phyloP scores from a whole-genome alignment of 768 basidiomycete genomes.

The Auriscalpium vulgare region DNA sequence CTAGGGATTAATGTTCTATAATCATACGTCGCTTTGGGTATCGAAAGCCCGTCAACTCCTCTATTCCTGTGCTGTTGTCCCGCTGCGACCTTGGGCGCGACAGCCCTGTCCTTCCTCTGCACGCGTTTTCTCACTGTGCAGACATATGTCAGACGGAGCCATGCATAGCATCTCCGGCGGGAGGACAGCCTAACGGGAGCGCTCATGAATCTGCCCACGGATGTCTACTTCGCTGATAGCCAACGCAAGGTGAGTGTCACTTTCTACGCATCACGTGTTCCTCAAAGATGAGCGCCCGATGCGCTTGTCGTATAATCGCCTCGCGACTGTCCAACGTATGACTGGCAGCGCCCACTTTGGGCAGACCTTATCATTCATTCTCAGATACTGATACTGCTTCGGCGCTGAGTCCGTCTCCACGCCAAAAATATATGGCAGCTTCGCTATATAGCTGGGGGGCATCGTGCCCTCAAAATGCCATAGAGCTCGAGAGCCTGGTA shows the following conservation, averaged over 20 bases:
- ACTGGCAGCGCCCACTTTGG: too few relatives aligned
- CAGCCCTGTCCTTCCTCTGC: too few relatives aligned
- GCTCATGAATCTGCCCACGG: background rate
- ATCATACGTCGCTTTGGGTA: background rate
- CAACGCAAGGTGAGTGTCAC: background rate
- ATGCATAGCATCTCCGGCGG: background rate
- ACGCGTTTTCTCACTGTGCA: too few relatives aligned
- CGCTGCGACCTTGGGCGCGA: too few relatives aligned
- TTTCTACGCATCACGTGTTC: background rate
- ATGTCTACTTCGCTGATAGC: background rate
- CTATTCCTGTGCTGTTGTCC: background rate
- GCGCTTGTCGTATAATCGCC: background rate
- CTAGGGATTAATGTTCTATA: constrained; percentile 45
- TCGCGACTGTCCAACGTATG: background rate
- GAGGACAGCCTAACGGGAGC: background rate
- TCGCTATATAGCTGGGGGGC: background rate
- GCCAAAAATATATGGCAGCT: background rate
- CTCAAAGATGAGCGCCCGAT: background rate
- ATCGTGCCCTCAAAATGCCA: background rate
- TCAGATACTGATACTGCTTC: background rate
- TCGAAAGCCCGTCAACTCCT: background rate
- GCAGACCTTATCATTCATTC: background rate
- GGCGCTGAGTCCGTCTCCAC: background rate
- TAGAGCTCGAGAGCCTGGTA: constrained; percentile 11
- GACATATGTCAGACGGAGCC: too few relatives aligned